These are phyloP conservation scores for Saksenaea vasiformis DNA, from an alignment of 371 early-diverging fungal genomes.

Conservation along the genomic window DNA sequence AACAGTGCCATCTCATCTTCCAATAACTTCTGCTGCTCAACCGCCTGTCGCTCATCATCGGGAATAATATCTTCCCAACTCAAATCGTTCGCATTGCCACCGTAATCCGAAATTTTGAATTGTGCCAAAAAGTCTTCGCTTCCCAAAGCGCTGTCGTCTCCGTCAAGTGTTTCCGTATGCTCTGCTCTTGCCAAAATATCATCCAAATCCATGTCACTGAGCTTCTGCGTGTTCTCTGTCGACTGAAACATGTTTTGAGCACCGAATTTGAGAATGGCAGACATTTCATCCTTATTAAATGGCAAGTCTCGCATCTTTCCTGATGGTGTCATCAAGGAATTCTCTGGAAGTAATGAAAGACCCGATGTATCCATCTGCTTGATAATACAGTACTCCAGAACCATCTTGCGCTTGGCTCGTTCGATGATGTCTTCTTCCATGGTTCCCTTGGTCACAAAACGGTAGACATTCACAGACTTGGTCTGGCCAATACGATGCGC, in stretches of 20 bases:
- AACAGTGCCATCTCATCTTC: conserved; percentile 51
- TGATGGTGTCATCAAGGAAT: conserved; percentile 41
- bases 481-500: conserved; percentile 99
- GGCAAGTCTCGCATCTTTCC: conserved; percentile 53
- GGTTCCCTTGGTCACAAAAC: conserved; percentile 97
- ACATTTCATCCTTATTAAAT: conserved; percentile 83
- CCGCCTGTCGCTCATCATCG: conserved; percentile 70
- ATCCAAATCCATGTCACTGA: conserved; percentile 94
- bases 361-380: conserved; percentile 98
- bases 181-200: conserved; percentile 95
- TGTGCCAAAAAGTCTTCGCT: conserved; percentile 93
- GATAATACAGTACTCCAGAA: conserved; percentile 96
- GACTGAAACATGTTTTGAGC: conserved; percentile 94
- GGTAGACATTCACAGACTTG: conserved; percentile 97
- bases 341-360: conserved; percentile 62
- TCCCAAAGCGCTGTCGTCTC: conserved; percentile 63
- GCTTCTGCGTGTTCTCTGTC: conserved; percentile 69
- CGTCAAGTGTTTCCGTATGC: conserved; percentile 80
- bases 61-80: conserved; percentile 98
- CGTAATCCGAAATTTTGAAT: conserved; percentile 93
- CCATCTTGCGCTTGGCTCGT: conserved; percentile 98
- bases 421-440: conserved; percentile 99
- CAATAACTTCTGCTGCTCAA: conserved; percentile 63
- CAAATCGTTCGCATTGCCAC: conserved; percentile 72
- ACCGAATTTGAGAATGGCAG: conserved; percentile 96